phyloP scores from a whole-genome alignment of 345 rosid genomes.

The Garcia nutans region DNA sequence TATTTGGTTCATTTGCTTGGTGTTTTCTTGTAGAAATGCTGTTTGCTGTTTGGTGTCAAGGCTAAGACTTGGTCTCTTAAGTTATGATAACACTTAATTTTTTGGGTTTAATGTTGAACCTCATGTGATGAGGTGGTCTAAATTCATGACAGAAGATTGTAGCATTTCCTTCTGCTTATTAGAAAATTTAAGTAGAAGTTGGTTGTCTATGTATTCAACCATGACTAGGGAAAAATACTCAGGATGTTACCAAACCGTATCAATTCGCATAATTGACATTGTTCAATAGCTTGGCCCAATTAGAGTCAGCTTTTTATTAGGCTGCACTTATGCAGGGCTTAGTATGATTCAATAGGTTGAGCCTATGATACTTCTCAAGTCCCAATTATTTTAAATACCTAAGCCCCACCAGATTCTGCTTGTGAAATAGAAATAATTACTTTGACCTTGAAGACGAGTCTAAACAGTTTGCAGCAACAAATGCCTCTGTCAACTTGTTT shows the following conservation, averaged over 20 bases:
- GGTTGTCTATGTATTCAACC: not conserved
- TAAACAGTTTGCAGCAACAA: no score
- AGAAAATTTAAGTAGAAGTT: not conserved
- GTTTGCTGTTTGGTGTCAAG: not conserved
- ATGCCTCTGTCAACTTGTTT: no score
- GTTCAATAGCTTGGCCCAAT: not conserved
- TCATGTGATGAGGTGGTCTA: not conserved
- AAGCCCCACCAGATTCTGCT: no score
- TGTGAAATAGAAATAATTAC: no score
- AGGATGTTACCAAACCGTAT: not conserved
- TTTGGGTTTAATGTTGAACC: not conserved
- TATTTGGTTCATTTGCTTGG: no score
- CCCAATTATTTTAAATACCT: no score
- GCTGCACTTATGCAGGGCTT: not conserved
- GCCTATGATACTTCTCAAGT: no score
- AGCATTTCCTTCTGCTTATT: not conserved
- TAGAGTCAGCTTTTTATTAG: not conserved
- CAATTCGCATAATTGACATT: not conserved
- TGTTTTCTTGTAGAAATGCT: not conserved
- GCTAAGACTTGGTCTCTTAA: not conserved
- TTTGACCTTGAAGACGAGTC: no score
- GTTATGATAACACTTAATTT: not conserved
- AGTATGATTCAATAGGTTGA: no score
- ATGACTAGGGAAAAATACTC: not conserved
- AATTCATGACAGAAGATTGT: not conserved